These are phyloP conservation scores for Lachnellula occidentalis DNA, from an alignment of 2,329 filamentous ascomycete species.

Conservation along the genomic window DNA sequence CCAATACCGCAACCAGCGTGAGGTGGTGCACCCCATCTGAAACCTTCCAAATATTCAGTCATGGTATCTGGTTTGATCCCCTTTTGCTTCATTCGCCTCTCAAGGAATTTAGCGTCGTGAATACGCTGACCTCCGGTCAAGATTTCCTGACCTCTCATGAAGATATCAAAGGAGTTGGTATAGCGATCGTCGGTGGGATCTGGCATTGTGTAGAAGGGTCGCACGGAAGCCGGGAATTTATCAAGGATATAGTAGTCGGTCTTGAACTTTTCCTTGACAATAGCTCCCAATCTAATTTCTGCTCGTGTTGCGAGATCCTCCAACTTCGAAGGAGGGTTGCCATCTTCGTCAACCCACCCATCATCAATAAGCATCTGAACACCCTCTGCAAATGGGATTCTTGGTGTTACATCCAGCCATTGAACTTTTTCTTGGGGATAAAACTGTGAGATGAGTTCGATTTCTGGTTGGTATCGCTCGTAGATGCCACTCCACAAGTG, in stretches of 20 bases:
- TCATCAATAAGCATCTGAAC: conserved; percentile 75
- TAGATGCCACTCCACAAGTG: conserved; percentile 70
- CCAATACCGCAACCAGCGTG: conserved; percentile 89
- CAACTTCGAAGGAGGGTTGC: conserved; percentile 61
- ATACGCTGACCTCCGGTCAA: conserved; percentile 91
- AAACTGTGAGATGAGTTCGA: conserved; percentile 73
- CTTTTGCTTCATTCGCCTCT: conserved; percentile 67
- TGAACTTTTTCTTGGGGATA: conserved; percentile 84
- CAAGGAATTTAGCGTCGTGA: conserved; percentile 69
- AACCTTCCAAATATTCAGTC: conserved; percentile 85
- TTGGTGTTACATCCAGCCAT: conserved; percentile 79
- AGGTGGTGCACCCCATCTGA: conserved; percentile 82
- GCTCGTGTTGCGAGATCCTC: conserved; percentile 82
- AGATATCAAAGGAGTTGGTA: conserved; percentile 94
- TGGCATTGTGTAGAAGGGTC: conserved; percentile 89
- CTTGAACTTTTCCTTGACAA: conserved; percentile 79
- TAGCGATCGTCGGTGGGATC: conserved; percentile 65
- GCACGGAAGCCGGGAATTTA: conserved; percentile 79
- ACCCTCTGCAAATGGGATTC: conserved; percentile 74
- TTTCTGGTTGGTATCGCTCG: conserved; percentile 61
- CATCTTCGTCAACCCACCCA: conserved; percentile 72
- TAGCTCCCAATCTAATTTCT: conserved; percentile 76
- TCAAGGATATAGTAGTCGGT: conserved; percentile 94
- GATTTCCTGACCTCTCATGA: conserved; percentile 88
- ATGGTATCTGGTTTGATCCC: conserved; percentile 77